Percentiles rank a stretch among this genome's conserved stretches.
These are phyloP conservation scores for Cytospora paraplurivora DNA, from an alignment of 2,329 filamentous ascomycete genomes.

Conservation along the genomic window DNA sequence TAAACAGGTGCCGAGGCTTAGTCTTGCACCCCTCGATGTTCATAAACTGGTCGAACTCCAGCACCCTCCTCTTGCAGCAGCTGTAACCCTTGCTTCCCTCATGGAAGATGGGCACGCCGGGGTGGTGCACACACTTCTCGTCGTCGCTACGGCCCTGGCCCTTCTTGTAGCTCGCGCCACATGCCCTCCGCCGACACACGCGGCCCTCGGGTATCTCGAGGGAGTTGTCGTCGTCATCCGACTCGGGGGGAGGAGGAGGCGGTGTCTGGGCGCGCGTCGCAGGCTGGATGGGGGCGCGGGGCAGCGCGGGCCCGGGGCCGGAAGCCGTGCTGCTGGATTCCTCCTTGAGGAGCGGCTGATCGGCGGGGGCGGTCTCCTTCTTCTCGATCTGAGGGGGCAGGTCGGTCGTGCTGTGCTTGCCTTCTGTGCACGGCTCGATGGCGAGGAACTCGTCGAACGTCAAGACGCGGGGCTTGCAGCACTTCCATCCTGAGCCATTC, in stretches of 20 bases:
- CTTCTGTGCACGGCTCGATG: conserved; percentile 89
- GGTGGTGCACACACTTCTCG: conserved; percentile 86
- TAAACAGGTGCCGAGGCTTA: conserved; percentile 79
- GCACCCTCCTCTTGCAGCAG: conserved; percentile 91
- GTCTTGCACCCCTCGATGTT: conserved; percentile 89
- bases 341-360: conserved; percentile 52
- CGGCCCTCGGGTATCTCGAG: conserved; percentile 73
- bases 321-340: conserved; percentile 44
- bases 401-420: conserved; percentile 89
- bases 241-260: conserved; percentile 66
- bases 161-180: conserved; percentile 66
- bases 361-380: conserved; percentile 49
- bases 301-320: conserved; percentile 41
- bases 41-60: conserved; percentile 98
- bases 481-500: conserved; percentile 80
- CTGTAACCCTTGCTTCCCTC: conserved; percentile 98
- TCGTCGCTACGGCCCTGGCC: conserved; percentile 58
- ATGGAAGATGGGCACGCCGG: conserved; percentile 90
- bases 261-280: conserved; percentile 45
- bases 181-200: conserved; percentile 77
- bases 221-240: conserved; percentile 82
- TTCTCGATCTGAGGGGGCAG: conserved; percentile 63
- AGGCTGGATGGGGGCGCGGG: conserved; percentile 44
- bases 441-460: conserved; percentile 97
- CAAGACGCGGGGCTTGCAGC: conserved; percentile 94